Base-by-base conservation (phyloP, 2,329 filamentous ascomycete genomes). In the Triangularia setosa region DNA sequence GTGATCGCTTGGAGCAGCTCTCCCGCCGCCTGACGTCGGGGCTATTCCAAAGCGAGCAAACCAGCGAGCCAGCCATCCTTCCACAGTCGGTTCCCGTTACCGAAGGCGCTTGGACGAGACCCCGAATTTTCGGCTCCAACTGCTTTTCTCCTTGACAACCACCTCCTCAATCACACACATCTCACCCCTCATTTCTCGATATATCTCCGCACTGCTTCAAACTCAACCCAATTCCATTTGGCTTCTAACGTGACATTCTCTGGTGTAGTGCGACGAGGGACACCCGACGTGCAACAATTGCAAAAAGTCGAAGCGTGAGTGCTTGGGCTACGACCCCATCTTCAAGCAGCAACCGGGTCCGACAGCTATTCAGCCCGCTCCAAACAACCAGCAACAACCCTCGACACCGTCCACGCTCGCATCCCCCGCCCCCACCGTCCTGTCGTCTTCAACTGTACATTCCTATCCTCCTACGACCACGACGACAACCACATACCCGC, bases 231-330 rank as follows among this genome's bases (percentile, higher is more conserved):
- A 61, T 27, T 23, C 52, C 18, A 18, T 35, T 48, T 16, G 23
- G 24, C 12, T 33, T 64, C 58, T 65, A 55, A 55, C 61, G 16
- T 62, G 8, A 1, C 53, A 30, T 60, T 25, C 57, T 72, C 70
- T 66, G 25, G 14, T 33, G 66, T 70, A 97, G 95, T 99, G 95
- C 80, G 95, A 98, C 85, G 95, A 99, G 83, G 88, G 87, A 66
- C 93, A 97, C 77, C 95, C 95, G 23, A 88, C 90, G 65, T 99
- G 95, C 82, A 89, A 92, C 79, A 92, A 95, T 75, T 95, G 91
- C 79, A 89, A 90, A 74, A 95, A 95, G 77, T 93, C 90, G 70
- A 95, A 94, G 79, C 90, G 91, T 73, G 91, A 94, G 72, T 95
- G 91, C 74, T 76, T 93, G 58, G 91, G 91, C 62, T 95, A 95